Evolutionary conservation across 78 protist species (phyloP), one percentile per base, ranked within the genome.

Genomic region (Dictyostelium firmibasis): DNA sequence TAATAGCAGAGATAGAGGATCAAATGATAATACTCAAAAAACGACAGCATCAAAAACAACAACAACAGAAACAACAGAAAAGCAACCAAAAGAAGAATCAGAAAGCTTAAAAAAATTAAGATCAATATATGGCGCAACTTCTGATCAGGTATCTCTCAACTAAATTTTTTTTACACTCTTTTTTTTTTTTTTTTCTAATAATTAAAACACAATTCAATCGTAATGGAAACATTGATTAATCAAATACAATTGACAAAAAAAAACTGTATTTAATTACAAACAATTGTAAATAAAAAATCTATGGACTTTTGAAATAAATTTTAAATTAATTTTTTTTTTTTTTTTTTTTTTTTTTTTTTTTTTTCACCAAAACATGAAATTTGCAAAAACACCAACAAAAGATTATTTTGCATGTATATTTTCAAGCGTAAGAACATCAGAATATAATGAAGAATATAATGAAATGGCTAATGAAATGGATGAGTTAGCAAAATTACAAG

Each of bases 61-160:
- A 0, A 31, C 76, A 20, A 85, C 70, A 7, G 4, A 4, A 29
- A n/a, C 76, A 20, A 13, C 38, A 13, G 20, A 16, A 57, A n/a
- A 27, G 38, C 53, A 60, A 25, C 74, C 83, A 62, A 84, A 72
- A 69, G 57, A 70, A 44, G 93, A 87, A 87, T 87, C 93, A 1
- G 93, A 87, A 23, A 35, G 41, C 9, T 62, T 87, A 9, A 76
- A 87, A 62, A 87, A 78, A 67, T 10, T 87, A 38, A 81, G 93
- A 62, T 36, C 50, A 9, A 35, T 87, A 14, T 87, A 87, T 62
- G 93, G 93, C 18, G 93, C 93, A n/a, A 23, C 47, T 23, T 78
- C 93, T n/a, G 53, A 87, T 41, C 31, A 76, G 31, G 84, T 79
- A 16, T 78, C 85, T 36, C 41, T 87, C 14, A 86, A 87, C 33